phyloP scores from a whole-genome alignment of 2,329 filamentous ascomycete genomes.

The Fusarium sp. region DNA sequence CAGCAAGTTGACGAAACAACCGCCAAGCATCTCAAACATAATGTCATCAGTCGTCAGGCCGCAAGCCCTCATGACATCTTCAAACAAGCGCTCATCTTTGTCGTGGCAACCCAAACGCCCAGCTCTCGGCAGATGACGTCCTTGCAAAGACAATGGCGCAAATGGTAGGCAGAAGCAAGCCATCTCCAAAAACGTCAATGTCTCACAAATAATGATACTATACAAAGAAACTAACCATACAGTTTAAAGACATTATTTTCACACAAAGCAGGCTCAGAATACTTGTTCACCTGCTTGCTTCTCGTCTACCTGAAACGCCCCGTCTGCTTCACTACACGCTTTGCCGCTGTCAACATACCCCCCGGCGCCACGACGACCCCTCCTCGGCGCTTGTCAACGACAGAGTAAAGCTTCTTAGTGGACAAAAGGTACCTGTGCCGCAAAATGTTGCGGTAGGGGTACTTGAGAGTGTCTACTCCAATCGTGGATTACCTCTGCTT shows the following conservation, averaged over 20 bases:
- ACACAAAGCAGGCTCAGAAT: not conserved
- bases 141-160: not conserved
- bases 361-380: conserved; percentile 9
- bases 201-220: not conserved
- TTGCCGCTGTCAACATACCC: conserved; percentile 12
- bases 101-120: not conserved
- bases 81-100: not conserved
- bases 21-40: not conserved
- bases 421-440: conserved; percentile 25
- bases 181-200: not conserved
- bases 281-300: not conserved
- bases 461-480: conserved; percentile 19
- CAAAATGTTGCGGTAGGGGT: conserved; percentile 9
- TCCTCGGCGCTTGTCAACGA: conserved; percentile 29
- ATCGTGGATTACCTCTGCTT: conserved; percentile 6
- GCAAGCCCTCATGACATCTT: not conserved
- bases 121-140: not conserved
- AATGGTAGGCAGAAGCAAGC: not conserved
- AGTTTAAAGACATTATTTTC: not conserved
- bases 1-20: not conserved
- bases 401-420: not conserved
- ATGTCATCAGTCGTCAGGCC: not conserved
- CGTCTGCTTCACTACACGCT: conserved; percentile 37
- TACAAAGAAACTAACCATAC: not conserved
- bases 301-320: conserved; percentile 35